These are phyloP conservation scores for Populus deltoides DNA, from an alignment of 345 rosid genomes.

Conservation along the genomic window DNA sequence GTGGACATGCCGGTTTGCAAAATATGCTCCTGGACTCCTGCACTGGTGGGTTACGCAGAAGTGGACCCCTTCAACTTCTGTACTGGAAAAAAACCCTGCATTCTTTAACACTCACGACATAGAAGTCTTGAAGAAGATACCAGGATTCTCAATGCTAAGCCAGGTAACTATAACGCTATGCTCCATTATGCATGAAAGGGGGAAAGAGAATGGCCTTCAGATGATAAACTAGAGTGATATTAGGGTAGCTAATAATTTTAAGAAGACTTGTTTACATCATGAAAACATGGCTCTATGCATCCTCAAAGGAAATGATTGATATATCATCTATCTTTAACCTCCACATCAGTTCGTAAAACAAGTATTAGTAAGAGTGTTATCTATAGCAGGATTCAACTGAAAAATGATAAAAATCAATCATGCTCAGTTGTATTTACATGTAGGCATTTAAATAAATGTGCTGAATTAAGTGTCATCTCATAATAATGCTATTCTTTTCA, in stretches of 20 bases:
- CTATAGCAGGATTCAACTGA: neutral
- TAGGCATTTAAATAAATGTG: neutral
- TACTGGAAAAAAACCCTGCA: conserved; percentile 51
- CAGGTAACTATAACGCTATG: conserved; percentile 41
- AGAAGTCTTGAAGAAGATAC: conserved; percentile 53
- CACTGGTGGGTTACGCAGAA: conserved; percentile 79
- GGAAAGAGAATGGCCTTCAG: neutral
- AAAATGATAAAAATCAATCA: neutral
- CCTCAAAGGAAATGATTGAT: too few relatives aligned
- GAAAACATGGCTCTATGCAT: too few relatives aligned
- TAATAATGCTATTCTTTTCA: conserved; percentile 11
- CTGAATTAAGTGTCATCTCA: neutral
- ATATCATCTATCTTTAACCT: too few relatives aligned
- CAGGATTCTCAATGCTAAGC: conserved; percentile 84
- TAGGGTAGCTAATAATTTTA: too few relatives aligned
- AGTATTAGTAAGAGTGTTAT: too few relatives aligned
- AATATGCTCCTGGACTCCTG: conserved; percentile 56
- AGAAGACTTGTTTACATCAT: too few relatives aligned
- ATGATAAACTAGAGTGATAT: too few relatives aligned
- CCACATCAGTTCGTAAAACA: too few relatives aligned
- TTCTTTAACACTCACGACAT: conserved; percentile 65
- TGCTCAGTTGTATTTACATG: neutral
- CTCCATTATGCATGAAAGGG: conserved; percentile 1
- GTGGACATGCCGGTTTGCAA: conserved; percentile 55
- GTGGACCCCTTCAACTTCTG: conserved; percentile 54